Base-by-base conservation (phyloP, 2,329 filamentous ascomycete genomes). In the Mycosphaerelloides madeirae region DNA sequence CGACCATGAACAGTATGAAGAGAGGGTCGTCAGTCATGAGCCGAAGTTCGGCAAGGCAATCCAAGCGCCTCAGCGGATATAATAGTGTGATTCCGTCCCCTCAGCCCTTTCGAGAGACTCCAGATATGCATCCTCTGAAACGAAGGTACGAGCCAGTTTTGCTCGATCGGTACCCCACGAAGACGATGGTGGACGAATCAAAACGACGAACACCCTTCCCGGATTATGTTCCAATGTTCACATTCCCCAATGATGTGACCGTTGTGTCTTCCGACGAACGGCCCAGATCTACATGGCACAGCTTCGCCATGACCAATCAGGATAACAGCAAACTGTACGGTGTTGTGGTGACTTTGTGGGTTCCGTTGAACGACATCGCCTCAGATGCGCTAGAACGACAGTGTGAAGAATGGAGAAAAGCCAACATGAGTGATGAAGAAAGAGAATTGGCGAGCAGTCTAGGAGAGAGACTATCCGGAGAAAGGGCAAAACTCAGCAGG, bases 191-290 rank as follows among this genome's bases (percentile, higher is more conserved):
- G 16, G 89, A 95, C 46, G 90, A 96, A 56, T 68, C 85, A 40
- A 80, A 86, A 56, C 78, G 85, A 59, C 79, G 93, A 60, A 89
- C 88, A 42, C 83, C 79, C 45, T 97, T 98, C 62, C 93, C 93
- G 1, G 93, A 98, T 63, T 98, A 96, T 60, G 88, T 98, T 14
- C 93, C 93, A 44, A 97, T 98, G 93, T 98, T 98, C 67, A 90
- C 93, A 42, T 98, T 97, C 60, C 93, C 93, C 35, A 96, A 97
- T 67, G 93, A 98, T 65, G 93, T 98, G 57, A 89, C 89, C 52
- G 93, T 98, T 41, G 87, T 97, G 8, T 96, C 93, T 1, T 90
- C 90, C 1, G 93, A 98, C 61, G 88, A 95, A 64, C 79, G 90
- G 50, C 93, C 93, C 1, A 79, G 89, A 50, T 91, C 93, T n/a